phyloP scores from a whole-genome alignment of 1,284 basidiomycete species.

The Trichosporon faecale region DNA sequence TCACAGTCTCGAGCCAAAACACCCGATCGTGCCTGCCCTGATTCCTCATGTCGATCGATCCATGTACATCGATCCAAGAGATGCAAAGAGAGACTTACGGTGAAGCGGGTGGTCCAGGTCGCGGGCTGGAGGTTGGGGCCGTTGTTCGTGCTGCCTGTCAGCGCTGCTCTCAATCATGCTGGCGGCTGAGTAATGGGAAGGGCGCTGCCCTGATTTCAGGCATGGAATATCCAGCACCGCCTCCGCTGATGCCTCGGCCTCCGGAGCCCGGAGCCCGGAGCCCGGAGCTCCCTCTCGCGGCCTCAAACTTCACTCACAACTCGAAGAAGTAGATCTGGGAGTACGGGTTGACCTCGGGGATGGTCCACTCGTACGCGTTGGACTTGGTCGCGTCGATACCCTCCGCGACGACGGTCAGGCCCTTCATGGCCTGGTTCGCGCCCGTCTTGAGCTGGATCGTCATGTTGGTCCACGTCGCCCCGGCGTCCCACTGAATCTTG shows the following conservation, averaged over 20 bases:
- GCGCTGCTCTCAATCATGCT: background rate
- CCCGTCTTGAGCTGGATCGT: slow-evolving; percentile 51
- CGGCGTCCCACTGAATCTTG: slow-evolving; percentile 45
- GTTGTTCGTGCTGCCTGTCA: slow-evolving; percentile 2
- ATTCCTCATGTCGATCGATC: background rate
- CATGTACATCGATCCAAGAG: background rate
- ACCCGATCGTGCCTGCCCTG: background rate
- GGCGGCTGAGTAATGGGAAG: background rate
- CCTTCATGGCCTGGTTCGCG: slow-evolving; percentile 38
- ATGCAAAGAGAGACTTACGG: slow-evolving; percentile 13
- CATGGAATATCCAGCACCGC: too few relatives aligned
- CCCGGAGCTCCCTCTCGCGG: too few relatives aligned
- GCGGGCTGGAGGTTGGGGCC: slow-evolving; percentile 23
- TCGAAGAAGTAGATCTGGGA: slow-evolving; percentile 54
- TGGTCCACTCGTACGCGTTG: slow-evolving; percentile 27
- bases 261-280: too few relatives aligned
- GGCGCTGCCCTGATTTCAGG: too few relatives aligned
- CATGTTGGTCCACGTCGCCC: slow-evolving; percentile 51
- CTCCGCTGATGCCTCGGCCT: too few relatives aligned
- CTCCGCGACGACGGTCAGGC: slow-evolving; percentile 33
- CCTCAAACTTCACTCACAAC: slow-evolving; percentile 29
- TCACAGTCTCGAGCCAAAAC: background rate
- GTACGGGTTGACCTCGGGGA: slow-evolving; percentile 50
- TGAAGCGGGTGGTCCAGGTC: slow-evolving; percentile 53
- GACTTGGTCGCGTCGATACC: slow-evolving; percentile 41